These are phyloP conservation scores for Rhododendron ovatum DNA, from an alignment of 148 eudicot genomes.

Conservation along the genomic window DNA sequence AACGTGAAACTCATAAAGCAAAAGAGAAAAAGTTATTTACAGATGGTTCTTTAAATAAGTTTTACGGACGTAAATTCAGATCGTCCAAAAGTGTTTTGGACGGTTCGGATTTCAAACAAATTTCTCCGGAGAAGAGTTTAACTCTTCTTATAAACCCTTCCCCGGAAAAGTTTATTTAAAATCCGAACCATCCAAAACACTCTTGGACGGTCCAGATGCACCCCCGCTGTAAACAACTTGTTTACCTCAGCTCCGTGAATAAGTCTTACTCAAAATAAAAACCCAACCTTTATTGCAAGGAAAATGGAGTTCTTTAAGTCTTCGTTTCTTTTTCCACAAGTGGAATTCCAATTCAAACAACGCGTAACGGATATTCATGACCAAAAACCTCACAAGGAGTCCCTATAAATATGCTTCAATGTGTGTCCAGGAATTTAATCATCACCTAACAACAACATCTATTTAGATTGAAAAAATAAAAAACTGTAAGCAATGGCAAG, in stretches of 20 bases:
- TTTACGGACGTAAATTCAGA: no score
- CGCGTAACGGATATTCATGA: neutral
- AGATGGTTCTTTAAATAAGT: no score
- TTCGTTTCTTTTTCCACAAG: neutral
- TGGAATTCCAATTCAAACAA: neutral
- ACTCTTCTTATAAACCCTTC: no score
- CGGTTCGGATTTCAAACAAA: no score
- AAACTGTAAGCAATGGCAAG: slow-evolving; percentile 3
- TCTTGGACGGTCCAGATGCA: no score
- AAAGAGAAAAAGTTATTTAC: neutral
- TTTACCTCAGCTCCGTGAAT: no score
- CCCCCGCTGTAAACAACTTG: no score
- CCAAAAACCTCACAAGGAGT: neutral
- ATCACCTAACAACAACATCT: neutral
- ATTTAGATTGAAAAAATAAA: neutral
- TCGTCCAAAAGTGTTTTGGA: no score
- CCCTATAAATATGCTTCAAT: neutral
- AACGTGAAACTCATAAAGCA: neutral
- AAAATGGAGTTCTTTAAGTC: neutral
- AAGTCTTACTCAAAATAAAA: no score
- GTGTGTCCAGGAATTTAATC: neutral
- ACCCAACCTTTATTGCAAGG: neutral
- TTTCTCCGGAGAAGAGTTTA: no score
- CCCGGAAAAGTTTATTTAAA: no score
- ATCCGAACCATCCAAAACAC: no score